Conservation (phyloP, 139 green algal species). For the Ulvella scutata region DNA sequence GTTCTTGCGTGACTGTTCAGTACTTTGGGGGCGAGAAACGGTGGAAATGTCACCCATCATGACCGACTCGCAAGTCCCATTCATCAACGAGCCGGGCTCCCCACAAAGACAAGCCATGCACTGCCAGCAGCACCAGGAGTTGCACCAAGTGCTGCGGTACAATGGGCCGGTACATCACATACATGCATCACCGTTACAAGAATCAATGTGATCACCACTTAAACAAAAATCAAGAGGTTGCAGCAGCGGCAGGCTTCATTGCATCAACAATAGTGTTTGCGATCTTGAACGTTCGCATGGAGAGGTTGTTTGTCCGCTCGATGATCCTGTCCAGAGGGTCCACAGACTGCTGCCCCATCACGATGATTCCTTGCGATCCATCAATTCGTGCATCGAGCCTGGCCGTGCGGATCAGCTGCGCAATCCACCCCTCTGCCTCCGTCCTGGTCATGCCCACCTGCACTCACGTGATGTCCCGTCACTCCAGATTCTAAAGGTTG, state of each 20-base stretch:
- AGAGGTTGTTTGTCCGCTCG: constrained; percentile 78
- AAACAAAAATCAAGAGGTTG: too few relatives aligned
- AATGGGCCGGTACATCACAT: too few relatives aligned
- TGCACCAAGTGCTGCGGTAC: too few relatives aligned
- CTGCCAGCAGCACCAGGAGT: too few relatives aligned
- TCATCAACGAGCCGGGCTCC: too few relatives aligned
- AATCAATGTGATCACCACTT: too few relatives aligned
- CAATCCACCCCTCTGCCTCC: constrained; percentile 87
- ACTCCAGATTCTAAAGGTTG: neutral
- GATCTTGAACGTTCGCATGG: constrained; percentile 71
- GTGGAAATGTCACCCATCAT: too few relatives aligned
- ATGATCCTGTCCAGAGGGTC: constrained; percentile 50
- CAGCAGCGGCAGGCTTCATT: neutral
- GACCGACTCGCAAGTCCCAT: too few relatives aligned
- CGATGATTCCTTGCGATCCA: constrained; percentile 75
- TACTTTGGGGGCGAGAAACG: too few relatives aligned
- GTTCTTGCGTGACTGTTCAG: too few relatives aligned
- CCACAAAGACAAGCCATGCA: too few relatives aligned
- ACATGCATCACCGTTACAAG: too few relatives aligned
- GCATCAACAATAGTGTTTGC: constrained; percentile 67
- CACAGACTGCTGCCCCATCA: constrained; percentile 71
- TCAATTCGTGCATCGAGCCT: constrained; percentile 96
- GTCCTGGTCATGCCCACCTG: constrained; percentile 50
- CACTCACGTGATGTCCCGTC: constrained; percentile 1
- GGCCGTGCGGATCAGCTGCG: constrained; percentile 82